A percentile compares a stretch with the other conserved stretches of the same genome.
Conservation (phyloP, 164 flowering plant species). For the Tinospora cordifolia region DNA sequence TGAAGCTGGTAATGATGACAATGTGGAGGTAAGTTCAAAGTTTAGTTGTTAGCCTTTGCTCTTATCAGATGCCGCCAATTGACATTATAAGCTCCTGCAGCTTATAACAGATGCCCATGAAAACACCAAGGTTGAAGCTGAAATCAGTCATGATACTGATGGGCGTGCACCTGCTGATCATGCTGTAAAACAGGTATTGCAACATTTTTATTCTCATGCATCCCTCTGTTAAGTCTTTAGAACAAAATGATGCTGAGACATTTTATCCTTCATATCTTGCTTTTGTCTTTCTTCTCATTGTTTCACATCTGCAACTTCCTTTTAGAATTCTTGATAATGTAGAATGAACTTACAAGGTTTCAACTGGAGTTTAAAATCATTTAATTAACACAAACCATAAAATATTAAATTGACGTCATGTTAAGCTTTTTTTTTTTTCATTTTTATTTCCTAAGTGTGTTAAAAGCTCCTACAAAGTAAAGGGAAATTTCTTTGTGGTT, state of each 20-base stretch:
- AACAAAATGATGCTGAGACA: neutral
- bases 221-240: neutral
- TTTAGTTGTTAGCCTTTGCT: neutral
- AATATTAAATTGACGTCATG: too few relatives aligned
- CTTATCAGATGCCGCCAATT: neutral
- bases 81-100: constrained; percentile 13
- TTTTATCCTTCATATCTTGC: neutral
- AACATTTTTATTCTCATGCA: neutral
- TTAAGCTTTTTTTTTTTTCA: too few relatives aligned
- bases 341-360: too few relatives aligned
- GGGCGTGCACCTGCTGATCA: constrained; percentile 22
- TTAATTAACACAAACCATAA: too few relatives aligned
- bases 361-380: too few relatives aligned
- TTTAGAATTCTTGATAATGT: neutral
- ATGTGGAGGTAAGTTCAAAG: constrained; percentile 10
- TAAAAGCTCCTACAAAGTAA: too few relatives aligned
- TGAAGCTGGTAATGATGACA: constrained; percentile 26
- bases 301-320: neutral
- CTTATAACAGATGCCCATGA: constrained; percentile 25
- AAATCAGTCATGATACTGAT: constrained; percentile 28
- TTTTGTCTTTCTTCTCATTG: neutral
- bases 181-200: constrained; percentile 20
- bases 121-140: constrained; percentile 24
- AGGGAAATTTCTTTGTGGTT: too few relatives aligned
- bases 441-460: too few relatives aligned